Percentiles rank a stretch among this genome's conserved stretches.
Conservation (phyloP, 441 rosid genomes). For the Capsella rubella region DNA sequence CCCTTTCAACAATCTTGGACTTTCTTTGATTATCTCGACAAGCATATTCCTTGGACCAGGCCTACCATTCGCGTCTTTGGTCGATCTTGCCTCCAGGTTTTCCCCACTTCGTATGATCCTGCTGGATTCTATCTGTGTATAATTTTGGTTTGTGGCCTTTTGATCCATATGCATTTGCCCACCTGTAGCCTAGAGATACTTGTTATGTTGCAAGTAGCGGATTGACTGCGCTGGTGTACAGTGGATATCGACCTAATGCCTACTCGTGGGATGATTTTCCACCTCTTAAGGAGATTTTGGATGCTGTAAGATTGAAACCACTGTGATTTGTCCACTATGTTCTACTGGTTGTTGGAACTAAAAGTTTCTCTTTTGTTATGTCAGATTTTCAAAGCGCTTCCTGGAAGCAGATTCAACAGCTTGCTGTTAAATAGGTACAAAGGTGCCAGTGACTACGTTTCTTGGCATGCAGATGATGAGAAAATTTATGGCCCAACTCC, state of each 20-base stretch:
- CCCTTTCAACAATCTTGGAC: conserved; percentile 62
- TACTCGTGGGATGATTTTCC: conserved; percentile 69
- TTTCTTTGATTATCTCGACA: conserved; percentile 70
- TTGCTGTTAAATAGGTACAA: conserved; percentile 74
- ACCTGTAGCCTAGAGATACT: conserved; percentile 20
- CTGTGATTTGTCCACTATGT: not conserved
- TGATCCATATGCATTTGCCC: not conserved
- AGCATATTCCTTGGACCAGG: conserved; percentile 81
- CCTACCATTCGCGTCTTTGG: conserved; percentile 86
- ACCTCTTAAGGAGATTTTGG: conserved; percentile 49
- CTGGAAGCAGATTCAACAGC: conserved; percentile 80
- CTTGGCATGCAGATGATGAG: conserved; percentile 96
- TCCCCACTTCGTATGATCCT: not conserved
- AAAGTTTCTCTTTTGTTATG: conserved; percentile 18
- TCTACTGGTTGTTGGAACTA: conserved; percentile 12
- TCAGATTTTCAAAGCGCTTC: conserved; percentile 73
- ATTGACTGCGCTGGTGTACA: conserved; percentile 2
- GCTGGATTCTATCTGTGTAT: too few species aligned
- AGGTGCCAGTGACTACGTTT: conserved; percentile 81
- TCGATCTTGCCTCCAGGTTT: conserved; percentile 78
- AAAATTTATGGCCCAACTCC: conserved; percentile 86
- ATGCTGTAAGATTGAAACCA: conserved; percentile 11
- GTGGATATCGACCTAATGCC: conserved; percentile 7
- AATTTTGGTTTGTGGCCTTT: not conserved
- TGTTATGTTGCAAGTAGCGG: conserved; percentile 15